A percentile compares a stretch with the other conserved stretches of the same genome.
phyloP scores from a whole-genome alignment of 2,329 filamentous ascomycete genomes.

The Aureobasidium vineae region DNA sequence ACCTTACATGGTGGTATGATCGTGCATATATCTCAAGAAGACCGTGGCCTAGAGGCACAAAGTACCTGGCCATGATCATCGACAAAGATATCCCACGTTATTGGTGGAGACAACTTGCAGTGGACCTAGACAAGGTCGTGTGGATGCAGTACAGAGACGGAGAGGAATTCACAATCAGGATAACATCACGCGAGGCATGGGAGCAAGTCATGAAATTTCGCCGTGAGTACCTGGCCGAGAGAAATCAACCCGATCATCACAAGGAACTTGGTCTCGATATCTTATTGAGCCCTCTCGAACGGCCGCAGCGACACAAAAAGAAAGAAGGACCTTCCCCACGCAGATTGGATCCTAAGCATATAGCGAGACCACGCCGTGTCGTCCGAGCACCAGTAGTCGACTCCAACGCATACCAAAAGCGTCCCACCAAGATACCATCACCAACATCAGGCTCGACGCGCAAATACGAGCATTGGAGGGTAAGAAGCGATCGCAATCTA shows the following conservation, averaged over 20 bases:
- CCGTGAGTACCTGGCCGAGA: not conserved
- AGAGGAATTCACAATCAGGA: not conserved
- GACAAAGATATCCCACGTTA: not conserved
- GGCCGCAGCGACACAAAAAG: not conserved
- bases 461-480: not conserved
- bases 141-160: not conserved
- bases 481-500: not conserved
- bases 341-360: no score
- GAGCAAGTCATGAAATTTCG: not conserved
- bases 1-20: no score
- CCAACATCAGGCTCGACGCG: not conserved
- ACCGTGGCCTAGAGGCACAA: no score
- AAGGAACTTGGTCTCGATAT: not conserved
- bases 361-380: no score
- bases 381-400: not conserved
- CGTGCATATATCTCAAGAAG: no score
- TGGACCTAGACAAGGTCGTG: not conserved
- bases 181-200: not conserved
- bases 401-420: not conserved
- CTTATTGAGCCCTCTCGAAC: not conserved
- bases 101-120: not conserved
- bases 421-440: not conserved
- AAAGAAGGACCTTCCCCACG: no score
- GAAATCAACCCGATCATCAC: not conserved
- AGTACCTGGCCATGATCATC: not conserved